phyloP scores from a whole-genome alignment of 31 red algal genomes.

The Endocladia muricata region DNA sequence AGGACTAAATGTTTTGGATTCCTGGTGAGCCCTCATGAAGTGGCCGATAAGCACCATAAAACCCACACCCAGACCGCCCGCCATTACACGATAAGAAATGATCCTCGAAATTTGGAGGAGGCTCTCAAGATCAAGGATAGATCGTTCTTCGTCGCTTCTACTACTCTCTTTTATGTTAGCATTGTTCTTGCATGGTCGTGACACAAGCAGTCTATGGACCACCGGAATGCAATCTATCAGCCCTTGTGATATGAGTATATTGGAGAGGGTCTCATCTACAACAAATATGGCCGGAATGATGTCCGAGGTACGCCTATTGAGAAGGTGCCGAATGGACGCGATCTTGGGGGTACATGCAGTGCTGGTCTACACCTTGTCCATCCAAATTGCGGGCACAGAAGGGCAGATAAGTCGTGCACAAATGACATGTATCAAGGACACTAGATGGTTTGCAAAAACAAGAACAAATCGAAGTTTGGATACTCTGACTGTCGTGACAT shows the following conservation, averaged over 20 bases:
- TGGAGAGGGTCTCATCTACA: conserved; percentile 35
- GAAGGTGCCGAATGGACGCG: neutral
- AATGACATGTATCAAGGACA: neutral
- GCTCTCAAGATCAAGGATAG: conserved; percentile 19
- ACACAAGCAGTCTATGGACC: neutral
- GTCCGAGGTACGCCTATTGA: neutral
- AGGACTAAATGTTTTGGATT: neutral
- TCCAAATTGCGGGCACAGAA: neutral
- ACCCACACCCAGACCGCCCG: conserved; percentile 14
- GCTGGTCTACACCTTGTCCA: neutral
- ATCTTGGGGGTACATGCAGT: neutral
- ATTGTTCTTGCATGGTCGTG: conserved; percentile 29
- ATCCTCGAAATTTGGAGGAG: conserved; percentile 17
- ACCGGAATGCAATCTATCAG: neutral
- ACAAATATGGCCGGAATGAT: neutral
- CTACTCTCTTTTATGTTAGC: neutral
- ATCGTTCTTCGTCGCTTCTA: conserved; percentile 7
- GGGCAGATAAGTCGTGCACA: neutral
- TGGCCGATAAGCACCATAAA: conserved; percentile 13
- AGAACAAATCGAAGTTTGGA: neutral
- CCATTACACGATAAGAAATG: conserved; percentile 23
- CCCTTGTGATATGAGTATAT: conserved; percentile 1
- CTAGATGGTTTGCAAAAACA: neutral
- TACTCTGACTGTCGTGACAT: too few species aligned
- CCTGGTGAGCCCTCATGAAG: neutral